Evolutionary conservation across 2,329 filamentous ascomycete species (phyloP), one percentile per base, ranked within the genome.

Genomic region (Thielaviopsis musarum): DNA sequence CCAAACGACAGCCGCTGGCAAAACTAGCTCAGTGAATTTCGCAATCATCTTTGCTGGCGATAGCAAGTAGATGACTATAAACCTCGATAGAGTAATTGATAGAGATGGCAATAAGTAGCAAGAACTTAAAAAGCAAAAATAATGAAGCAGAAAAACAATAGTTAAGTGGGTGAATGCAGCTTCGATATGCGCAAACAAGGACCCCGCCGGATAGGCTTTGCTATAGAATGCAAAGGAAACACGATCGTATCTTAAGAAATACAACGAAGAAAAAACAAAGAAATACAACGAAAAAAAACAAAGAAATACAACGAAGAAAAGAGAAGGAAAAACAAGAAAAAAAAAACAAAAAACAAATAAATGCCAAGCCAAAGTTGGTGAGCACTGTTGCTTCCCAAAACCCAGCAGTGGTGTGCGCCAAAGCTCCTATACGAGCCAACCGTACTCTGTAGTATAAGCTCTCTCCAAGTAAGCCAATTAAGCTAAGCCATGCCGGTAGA

Each of bases 1-100:
- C 57, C 52, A 61, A 10, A 57, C 48, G 2, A 45, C 48, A 7
- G 57, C 54, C 3, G 57, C 57, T 6, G 57, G 57, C 3, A 61
- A 26, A 7, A 45, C 53, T 13, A 61, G n/a, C 15, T 53, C 59
- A 22, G 52, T 17, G 19, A 61, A 54, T 17, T 57, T 57, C 17
- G 60, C 21, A 45, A 61, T 51, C 49, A 54, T 57, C 10, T 26
- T 52, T 26, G 52, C 17, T 6, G 28, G n/a, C 3, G 38, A 45
- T 45, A 10, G 13, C 2, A n/a, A 45, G 38, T 34, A 34, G 30
- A 34, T 12, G 9, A 7, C 30, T 9, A 10, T 34, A 45, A 17
- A n/a, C 17, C 3, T 45, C 17, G 38, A 45, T 2, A 34, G 30
- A 6, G 10, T 34, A n/a, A n/a, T 45, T 45, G 38, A 7, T n/a